Base-by-base conservation (phyloP, 2,329 filamentous ascomycete species). In the Gnomoniopsis smithogilvyi region DNA sequence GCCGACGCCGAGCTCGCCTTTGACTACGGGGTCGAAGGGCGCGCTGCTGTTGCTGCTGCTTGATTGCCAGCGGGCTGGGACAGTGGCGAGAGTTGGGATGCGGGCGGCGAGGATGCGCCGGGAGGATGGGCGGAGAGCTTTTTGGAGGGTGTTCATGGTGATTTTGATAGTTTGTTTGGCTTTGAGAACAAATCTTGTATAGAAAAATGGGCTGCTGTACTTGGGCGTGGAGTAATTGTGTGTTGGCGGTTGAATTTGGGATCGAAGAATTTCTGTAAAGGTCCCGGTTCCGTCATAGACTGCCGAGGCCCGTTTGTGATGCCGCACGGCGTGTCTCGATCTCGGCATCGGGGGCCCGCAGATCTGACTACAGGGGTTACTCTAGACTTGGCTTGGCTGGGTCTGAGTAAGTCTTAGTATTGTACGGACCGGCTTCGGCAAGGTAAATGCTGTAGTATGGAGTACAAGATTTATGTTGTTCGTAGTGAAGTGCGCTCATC, bases 1-100 rank as follows among this genome's bases (percentile, higher is more conserved):
- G 70, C 92, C 92, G 67, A 95, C 90, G 48, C 80, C 86, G 62
- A 96, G 82, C 66, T 96, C 91, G 60, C 41, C 59, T 47, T 66
- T 51, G 19, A 65, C 60, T 61, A 80, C 60, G 8, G 67, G 62
- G 58, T 67, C 59, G 50, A 64, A 63, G 41, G 66, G 66, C 51
- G 63, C 43, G 43, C 66, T 59, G 62, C 58, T 11, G 62, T 54
- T 48, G 43, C 57, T 50, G 63, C 57, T 50, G 63, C 55, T 48
- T 41, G 56, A 48, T 45, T 55, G 57, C 53, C 60, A 56, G 7
- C 38, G 54, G 33, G 49, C 50, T 43, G 54, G 56, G 49, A 45
- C 36, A 14, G 55, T 36, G 54, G 58, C 45, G 54, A 54, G 41
- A 50, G 49, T 21, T 47, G 47, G 59, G 19, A 52, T 56, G 47